A percentile compares a stretch with the other conserved stretches of the same genome.
phyloP scores from a whole-genome alignment of 2,329 filamentous ascomycete genomes.

The Ceratocystis variospora region DNA sequence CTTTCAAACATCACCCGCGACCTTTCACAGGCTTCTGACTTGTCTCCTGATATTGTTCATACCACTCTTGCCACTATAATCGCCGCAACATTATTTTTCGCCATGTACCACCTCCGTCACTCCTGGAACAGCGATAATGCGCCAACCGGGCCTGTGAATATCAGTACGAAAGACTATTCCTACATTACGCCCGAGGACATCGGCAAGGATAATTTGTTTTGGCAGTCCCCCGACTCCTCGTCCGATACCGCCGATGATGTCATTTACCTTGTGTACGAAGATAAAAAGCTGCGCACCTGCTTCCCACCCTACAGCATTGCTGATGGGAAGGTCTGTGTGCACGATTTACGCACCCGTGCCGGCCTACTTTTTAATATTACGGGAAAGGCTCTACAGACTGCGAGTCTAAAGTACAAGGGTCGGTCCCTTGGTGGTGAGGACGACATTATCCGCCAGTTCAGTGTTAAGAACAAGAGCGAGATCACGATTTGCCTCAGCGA shows the following conservation, averaged over 20 bases:
- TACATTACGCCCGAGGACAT: constrained; percentile 73
- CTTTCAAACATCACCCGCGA: constrained; percentile 37
- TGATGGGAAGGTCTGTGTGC: constrained; percentile 54
- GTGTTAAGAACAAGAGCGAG: constrained; percentile 47
- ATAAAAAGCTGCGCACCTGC: constrained; percentile 11
- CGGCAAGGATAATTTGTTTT: constrained; percentile 28
- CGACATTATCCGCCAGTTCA: constrained; percentile 43
- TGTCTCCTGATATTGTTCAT: constrained; percentile 35
- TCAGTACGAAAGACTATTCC: constrained; percentile 64
- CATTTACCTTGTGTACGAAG: constrained; percentile 7
- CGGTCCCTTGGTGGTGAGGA: constrained; percentile 35
- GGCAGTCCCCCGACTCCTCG: constrained; percentile 15
- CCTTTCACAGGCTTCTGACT: constrained; percentile 37
- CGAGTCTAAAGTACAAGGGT: constrained; percentile 45
- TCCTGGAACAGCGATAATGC: constrained; percentile 30
- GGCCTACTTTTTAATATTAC: constrained; percentile 51
- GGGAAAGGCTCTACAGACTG: constrained; percentile 53
- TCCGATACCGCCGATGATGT: constrained; percentile 14
- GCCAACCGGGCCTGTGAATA: constrained; percentile 33
- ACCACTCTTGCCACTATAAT: constrained; percentile 37
- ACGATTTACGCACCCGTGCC: constrained; percentile 53
- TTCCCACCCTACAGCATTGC: constrained; percentile 66
- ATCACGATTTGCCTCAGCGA: constrained; percentile 31
- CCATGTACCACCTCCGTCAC: constrained; percentile 43
- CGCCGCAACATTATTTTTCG: constrained; percentile 26